These are phyloP conservation scores for Hippophae rhamnoides DNA, from an alignment of 306 rosid species.

Conservation along the genomic window DNA sequence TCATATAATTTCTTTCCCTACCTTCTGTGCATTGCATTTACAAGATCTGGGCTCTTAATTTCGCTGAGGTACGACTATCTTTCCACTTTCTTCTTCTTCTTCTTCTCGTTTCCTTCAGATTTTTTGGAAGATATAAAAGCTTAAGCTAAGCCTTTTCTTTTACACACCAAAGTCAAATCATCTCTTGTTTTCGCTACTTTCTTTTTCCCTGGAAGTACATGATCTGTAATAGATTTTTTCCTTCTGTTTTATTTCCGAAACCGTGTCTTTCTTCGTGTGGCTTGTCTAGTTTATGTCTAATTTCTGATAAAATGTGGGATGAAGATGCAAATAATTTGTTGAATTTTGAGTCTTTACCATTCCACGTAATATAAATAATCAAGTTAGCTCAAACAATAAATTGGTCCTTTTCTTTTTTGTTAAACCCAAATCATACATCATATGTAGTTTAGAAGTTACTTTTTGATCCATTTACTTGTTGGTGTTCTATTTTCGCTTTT, in stretches of 20 bases:
- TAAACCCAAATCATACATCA: too few species aligned
- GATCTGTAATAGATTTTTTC: not conserved
- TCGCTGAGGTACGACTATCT: conserved; percentile 32
- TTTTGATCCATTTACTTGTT: not conserved
- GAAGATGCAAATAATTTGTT: conserved; percentile 12
- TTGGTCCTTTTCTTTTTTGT: too few species aligned
- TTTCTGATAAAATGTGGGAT: conserved; percentile 16
- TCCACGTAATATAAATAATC: too few species aligned
- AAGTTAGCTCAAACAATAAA: too few species aligned
- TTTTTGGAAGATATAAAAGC: too few species aligned
- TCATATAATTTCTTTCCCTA: conserved; percentile 21
- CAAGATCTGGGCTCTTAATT: conserved; percentile 56
- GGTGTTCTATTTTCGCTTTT: too few species aligned
- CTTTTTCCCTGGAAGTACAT: too few species aligned
- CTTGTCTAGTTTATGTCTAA: conserved; percentile 3
- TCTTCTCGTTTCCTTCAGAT: too few species aligned
- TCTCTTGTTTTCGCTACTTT: too few species aligned
- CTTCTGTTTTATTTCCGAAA: conserved; percentile 10
- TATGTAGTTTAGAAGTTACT: not conserved
- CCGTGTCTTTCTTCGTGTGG: conserved; percentile 7
- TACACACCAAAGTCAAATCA: too few species aligned
- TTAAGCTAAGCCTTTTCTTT: too few species aligned
- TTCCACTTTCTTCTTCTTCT: too few species aligned
- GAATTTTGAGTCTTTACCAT: conserved; percentile 16
- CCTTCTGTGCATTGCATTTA: conserved; percentile 36